Evolutionary conservation across 2,329 filamentous ascomycete genomes (phyloP).

Genomic region (Teratosphaeria pseudoeucalypti): DNA sequence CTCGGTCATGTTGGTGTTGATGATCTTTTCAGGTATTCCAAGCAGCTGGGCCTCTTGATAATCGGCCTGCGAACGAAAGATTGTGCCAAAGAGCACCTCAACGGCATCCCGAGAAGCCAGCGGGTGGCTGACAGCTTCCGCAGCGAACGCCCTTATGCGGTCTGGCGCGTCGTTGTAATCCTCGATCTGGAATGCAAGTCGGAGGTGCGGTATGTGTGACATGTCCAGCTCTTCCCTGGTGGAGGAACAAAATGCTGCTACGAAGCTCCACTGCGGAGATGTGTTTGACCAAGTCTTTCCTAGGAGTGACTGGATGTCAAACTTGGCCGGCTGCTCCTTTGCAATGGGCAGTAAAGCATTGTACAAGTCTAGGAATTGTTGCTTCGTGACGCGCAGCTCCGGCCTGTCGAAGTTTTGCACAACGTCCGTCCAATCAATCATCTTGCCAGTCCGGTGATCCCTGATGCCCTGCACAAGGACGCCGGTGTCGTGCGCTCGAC

Average conservation of each 20-base stretch:
- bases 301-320: conserved; percentile 86
- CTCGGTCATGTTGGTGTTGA: conserved; percentile 64
- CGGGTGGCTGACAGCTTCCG: conserved; percentile 67
- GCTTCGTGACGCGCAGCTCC: conserved; percentile 61
- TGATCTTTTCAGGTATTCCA: conserved; percentile 49
- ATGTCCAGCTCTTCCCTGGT: conserved; percentile 69
- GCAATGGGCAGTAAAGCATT: conserved; percentile 67
- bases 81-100: conserved; percentile 53
- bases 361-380: conserved; percentile 75
- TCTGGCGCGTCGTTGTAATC: conserved; percentile 53
- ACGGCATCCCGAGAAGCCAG: conserved; percentile 82
- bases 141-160: conserved; percentile 49
- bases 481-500: conserved; percentile 55
- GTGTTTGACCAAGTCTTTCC: conserved; percentile 75
- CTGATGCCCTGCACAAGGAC: conserved; percentile 51
- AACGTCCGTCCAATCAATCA: conserved; percentile 58
- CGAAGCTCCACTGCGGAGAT: conserved; percentile 85
- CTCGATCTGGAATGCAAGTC: conserved; percentile 60
- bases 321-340: conserved; percentile 41
- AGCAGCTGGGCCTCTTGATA: conserved; percentile 47
- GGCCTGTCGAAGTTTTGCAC: conserved; percentile 72
- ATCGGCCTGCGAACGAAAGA: conserved; percentile 47
- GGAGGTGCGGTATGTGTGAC: conserved; percentile 70
- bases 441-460: conserved; percentile 44
- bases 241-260: conserved; percentile 74